Evolutionary conservation across 805 yeast species (phyloP), one percentile per base, ranked within the genome.

Genomic region (Yarrowia phangngaensis): DNA sequence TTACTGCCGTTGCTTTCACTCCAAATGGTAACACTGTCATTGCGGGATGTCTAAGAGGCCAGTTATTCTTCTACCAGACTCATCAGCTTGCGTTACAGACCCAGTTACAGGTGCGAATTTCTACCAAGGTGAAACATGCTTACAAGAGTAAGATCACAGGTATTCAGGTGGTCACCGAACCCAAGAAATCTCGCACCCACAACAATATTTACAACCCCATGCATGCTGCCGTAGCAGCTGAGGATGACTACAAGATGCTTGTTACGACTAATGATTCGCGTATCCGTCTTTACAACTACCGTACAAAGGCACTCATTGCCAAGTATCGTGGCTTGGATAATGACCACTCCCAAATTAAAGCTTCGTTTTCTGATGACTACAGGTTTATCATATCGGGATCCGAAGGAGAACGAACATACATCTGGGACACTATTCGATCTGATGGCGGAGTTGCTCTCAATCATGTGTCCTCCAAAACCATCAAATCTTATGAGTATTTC

Each of bases 191-290:
- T 12, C 35, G 48, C 4, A 45, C 50, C 6, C 40, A 31, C 31
- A 45, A 31, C 40, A 33, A 32, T 19, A 28, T 50, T 17, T 43
- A 49, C 14, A 34, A 27, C 20, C 34, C 51, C 24, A 41, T 41
- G 34, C 48, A 41, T 29, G 34, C 35, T 20, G 48, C 48, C 6
- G 48, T 41, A 22, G 43, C 52, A 33, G 52, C 54, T 12, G 66
- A 64, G 17, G 59, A 61, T 9, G 72, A 70, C 27, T 58, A 66
- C 14, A 68, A 71, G 53, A 55, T 80, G 15, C 61, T 88, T 20
- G 72, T 87, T 6, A 78, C 95, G 3, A 78, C 94, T 3, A 88
- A 85, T 61, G 96, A 89, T 63, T 86, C 95, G 1, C 75, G 80
- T 45, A 68, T 89, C 17, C 65, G 97, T 32, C 62, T 87, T 8